Evolutionary conservation across 2,329 filamentous ascomycete species (phyloP).

Genomic region (Botrytis tulipae): DNA sequence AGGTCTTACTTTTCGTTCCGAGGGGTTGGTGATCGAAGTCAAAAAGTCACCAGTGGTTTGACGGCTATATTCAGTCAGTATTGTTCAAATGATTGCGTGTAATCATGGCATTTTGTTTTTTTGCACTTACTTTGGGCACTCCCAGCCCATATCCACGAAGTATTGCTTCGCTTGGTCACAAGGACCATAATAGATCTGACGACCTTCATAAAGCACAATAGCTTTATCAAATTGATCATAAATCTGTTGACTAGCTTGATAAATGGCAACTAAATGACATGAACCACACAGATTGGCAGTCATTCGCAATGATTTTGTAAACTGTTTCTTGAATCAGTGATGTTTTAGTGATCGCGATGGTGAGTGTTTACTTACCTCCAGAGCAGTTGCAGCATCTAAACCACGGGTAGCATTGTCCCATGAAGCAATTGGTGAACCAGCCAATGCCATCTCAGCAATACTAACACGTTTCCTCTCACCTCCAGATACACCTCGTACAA

Average conservation of each 20-base stretch:
- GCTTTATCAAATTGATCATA: conserved; percentile 72
- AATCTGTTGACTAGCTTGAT: conserved; percentile 68
- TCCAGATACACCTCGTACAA: conserved; percentile 66
- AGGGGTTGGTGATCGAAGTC: conserved; percentile 67
- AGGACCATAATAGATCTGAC: conserved; percentile 72
- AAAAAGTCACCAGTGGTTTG: conserved; percentile 62
- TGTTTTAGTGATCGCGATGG: not conserved
- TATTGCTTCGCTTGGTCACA: conserved; percentile 64
- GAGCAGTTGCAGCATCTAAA: conserved; percentile 70
- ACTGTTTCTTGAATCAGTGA: conserved; percentile 44
- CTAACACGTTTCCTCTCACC: conserved; percentile 77
- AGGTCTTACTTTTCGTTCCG: conserved; percentile 55
- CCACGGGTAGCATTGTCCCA: conserved; percentile 56
- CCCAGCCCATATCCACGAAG: conserved; percentile 69
- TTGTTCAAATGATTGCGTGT: not conserved
- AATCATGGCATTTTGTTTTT: not conserved
- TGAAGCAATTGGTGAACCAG: conserved; percentile 47
- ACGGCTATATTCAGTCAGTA: conserved; percentile 41
- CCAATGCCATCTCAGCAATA: conserved; percentile 71
- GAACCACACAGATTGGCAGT: conserved; percentile 63
- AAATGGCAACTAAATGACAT: conserved; percentile 66
- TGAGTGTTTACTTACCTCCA: conserved; percentile 41
- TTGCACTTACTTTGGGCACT: conserved; percentile 50
- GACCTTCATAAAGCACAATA: conserved; percentile 64
- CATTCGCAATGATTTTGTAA: conserved; percentile 64